These are phyloP conservation scores for Colletotrichum sp. DNA, from an alignment of 2,329 filamentous ascomycete genomes.

Conservation along the genomic window DNA sequence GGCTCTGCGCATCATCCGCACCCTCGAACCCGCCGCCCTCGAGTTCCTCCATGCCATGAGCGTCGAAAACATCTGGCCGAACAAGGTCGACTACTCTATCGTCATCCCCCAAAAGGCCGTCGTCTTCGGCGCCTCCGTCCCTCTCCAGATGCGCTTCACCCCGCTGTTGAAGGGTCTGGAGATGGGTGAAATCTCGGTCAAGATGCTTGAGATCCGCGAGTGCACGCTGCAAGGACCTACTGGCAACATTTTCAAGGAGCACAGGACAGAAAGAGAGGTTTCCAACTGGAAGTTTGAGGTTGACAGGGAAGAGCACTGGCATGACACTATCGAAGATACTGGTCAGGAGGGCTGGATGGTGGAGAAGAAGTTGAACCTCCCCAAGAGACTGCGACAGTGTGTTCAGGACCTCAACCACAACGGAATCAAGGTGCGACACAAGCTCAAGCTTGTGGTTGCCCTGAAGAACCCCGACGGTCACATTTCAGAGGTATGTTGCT, in stretches of 20 bases:
- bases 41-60: constrained; percentile 89
- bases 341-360: constrained; percentile 70
- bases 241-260: constrained; percentile 54
- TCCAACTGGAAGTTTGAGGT: constrained; percentile 62
- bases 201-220: constrained; percentile 80
- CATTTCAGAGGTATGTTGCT: constrained; percentile 74
- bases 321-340: constrained; percentile 70
- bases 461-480: constrained; percentile 96
- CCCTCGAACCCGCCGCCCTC: constrained; percentile 75
- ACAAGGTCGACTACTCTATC: constrained; percentile 96
- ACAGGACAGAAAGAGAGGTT: constrained; percentile 70
- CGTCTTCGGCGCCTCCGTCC: constrained; percentile 87
- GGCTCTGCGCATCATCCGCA: constrained; percentile 78
- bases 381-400: constrained; percentile 81
- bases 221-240: constrained; percentile 57
- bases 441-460: constrained; percentile 88
- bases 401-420: constrained; percentile 88
- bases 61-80: constrained; percentile 96
- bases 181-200: constrained; percentile 81
- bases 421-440: constrained; percentile 91
- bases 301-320: constrained; percentile 66
- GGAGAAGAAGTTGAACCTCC: constrained; percentile 70
- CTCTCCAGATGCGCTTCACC: constrained; percentile 84
- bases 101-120: constrained; percentile 92
- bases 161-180: constrained; percentile 88